phyloP scores from a whole-genome alignment of 2,329 filamentous ascomycete species.

The Ophiostoma australiae region DNA sequence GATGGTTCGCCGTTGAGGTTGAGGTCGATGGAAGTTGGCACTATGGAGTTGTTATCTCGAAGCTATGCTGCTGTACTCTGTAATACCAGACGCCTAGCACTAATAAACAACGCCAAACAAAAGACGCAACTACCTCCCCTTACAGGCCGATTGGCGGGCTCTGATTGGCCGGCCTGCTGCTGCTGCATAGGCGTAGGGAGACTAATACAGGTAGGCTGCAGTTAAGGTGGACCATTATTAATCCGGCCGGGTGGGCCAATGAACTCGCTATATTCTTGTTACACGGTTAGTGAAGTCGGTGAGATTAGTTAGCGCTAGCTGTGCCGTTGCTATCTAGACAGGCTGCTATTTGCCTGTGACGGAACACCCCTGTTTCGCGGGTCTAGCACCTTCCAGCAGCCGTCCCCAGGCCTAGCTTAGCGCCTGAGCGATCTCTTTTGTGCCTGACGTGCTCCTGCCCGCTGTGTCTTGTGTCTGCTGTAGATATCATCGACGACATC shows the following conservation, averaged over 20 bases:
- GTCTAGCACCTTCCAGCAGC: constrained; percentile 12
- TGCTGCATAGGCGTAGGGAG: not conserved
- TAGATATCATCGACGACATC: not conserved
- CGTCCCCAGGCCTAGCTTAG: constrained; percentile 2
- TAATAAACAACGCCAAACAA: constrained; percentile 14
- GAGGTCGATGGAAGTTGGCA: not conserved
- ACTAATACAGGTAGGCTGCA: constrained; percentile 8
- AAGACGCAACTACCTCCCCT: constrained; percentile 11
- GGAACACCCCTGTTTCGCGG: not conserved
- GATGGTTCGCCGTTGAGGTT: constrained; percentile 6
- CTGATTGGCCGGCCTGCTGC: not conserved
- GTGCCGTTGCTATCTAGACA: not conserved
- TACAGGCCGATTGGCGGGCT: not conserved
- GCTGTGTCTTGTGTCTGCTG: not conserved
- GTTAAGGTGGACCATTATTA: constrained; percentile 11
- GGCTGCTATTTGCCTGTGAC: not conserved
- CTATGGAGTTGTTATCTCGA: constrained; percentile 6
- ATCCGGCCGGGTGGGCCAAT: constrained; percentile 1
- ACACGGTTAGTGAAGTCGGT: not conserved
- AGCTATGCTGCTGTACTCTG: not conserved
- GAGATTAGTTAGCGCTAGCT: not conserved
- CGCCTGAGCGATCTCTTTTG: not conserved
- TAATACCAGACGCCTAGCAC: constrained; percentile 6
- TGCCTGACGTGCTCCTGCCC: not conserved
- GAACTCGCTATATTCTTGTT: not conserved